phyloP scores from a whole-genome alignment of 805 yeast genomes.

The Scheffersomyces stipitis region DNA sequence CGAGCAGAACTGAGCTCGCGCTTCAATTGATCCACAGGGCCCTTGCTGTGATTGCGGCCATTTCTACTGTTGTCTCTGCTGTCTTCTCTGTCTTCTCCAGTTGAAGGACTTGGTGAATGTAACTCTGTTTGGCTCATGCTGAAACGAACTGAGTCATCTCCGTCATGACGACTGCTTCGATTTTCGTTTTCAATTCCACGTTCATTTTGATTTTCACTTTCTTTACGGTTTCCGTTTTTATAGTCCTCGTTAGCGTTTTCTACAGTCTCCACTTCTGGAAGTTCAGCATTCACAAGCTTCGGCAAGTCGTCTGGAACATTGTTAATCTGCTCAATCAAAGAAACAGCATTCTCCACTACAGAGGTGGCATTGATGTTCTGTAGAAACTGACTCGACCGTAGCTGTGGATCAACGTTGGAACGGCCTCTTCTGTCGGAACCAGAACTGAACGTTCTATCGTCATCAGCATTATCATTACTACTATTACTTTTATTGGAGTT shows the following conservation, averaged over 20 bases:
- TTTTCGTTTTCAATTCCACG: too few species aligned
- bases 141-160: background rate
- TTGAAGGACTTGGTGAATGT: background rate
- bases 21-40: background rate
- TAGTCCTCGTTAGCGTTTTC: background rate
- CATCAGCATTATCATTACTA: slow-evolving; percentile 1
- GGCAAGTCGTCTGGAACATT: background rate
- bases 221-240: background rate
- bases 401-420: background rate
- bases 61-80: slow-evolving; percentile 1
- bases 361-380: background rate
- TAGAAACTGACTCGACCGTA: background rate
- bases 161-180: background rate
- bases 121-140: too few species aligned
- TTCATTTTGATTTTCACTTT: background rate
- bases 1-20: slow-evolving; percentile 8
- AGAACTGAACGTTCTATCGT: background rate
- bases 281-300: too few species aligned
- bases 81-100: background rate
- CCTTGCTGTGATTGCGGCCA: background rate
- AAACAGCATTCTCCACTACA: background rate
- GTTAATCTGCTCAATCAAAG: background rate
- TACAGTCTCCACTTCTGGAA: background rate
- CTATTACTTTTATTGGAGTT: slow-evolving; percentile 10
- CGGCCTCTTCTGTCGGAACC: background rate